A percentile compares a stretch with the other conserved stretches of the same genome.
These are phyloP conservation scores for Zygotorulaspora chibaensis DNA, from an alignment of 805 yeast species.

Conservation along the genomic window DNA sequence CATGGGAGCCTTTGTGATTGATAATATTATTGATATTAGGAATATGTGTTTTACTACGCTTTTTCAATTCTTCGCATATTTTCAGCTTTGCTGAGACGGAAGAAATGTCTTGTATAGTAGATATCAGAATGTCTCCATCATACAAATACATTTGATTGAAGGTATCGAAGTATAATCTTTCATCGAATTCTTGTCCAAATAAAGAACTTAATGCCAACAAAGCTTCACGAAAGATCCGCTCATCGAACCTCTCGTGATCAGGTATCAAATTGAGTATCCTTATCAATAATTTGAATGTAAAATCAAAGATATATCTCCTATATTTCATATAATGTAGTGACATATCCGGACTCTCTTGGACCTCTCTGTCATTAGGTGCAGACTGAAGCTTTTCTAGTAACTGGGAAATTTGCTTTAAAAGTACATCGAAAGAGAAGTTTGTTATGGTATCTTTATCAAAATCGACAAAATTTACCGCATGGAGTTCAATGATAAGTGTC, in stretches of 20 bases:
- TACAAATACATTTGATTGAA: conserved; percentile 16
- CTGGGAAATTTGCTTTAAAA: conserved; percentile 19
- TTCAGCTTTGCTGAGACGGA: conserved; percentile 27
- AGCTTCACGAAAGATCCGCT: conserved; percentile 4
- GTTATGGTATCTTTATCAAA: conserved; percentile 10
- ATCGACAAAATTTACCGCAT: conserved; percentile 30
- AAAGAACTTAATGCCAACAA: conserved; percentile 19
- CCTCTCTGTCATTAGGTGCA: conserved; percentile 16
- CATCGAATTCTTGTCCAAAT: conserved; percentile 31
- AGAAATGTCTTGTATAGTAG: conserved; percentile 13
- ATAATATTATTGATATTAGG: conserved; percentile 12
- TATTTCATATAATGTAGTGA: conserved; percentile 31
- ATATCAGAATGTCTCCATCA: conserved; percentile 13
- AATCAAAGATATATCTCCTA: conserved; percentile 27
- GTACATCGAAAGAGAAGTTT: neutral
- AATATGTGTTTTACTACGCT: conserved; percentile 20
- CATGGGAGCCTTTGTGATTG: conserved; percentile 2
- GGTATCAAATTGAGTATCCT: conserved; percentile 2
- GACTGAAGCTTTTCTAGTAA: conserved; percentile 23
- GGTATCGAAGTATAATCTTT: conserved; percentile 21
- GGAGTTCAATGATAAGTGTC: conserved; percentile 28
- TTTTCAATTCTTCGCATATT: conserved; percentile 28
- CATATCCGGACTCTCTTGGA: conserved; percentile 17
- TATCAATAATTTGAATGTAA: conserved; percentile 17
- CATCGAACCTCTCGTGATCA: neutral